Evolutionary conservation across 768 basidiomycete genomes (phyloP).

Genomic region (Amanita subjunquillea): DNA sequence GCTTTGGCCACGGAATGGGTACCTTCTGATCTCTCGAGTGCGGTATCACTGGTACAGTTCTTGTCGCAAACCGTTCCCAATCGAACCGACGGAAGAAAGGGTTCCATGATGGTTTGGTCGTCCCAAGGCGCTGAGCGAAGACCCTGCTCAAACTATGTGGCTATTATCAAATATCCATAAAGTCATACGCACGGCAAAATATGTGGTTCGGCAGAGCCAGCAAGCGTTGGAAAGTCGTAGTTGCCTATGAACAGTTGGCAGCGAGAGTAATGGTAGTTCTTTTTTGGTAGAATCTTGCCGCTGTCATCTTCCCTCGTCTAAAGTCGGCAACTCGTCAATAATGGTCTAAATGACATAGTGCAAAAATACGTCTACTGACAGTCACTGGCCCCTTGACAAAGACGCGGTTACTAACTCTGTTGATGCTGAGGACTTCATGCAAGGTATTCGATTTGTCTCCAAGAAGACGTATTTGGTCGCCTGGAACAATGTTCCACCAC

Average conservation of each 20-base stretch:
- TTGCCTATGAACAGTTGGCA: conserved; percentile 74
- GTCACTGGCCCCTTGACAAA: conserved; percentile 38
- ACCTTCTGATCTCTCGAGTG: conserved; percentile 29
- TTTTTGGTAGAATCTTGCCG: conserved; percentile 24
- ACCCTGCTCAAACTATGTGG: conserved; percentile 34
- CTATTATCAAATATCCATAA: background rate
- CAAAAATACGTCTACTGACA: conserved; percentile 11
- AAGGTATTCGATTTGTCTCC: conserved; percentile 52
- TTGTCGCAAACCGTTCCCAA: conserved; percentile 66
- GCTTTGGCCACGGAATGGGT: conserved; percentile 64
- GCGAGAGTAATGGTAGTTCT: conserved; percentile 64
- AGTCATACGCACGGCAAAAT: conserved; percentile 35
- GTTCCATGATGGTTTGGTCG: conserved; percentile 51
- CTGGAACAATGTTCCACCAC: conserved; percentile 83
- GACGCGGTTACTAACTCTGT: conserved; percentile 61
- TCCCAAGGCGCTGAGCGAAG: conserved; percentile 65
- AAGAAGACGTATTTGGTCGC: conserved; percentile 64
- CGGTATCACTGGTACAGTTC: conserved; percentile 50
- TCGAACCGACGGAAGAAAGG: conserved; percentile 42
- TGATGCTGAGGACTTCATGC: conserved; percentile 65
- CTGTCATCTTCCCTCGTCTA: conserved; percentile 15
- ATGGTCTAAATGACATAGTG: background rate
- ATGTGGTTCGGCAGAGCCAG: conserved; percentile 23
- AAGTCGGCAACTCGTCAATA: background rate
- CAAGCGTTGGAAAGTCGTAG: conserved; percentile 43